Conservation (phyloP, 148 eudicot species). For the Gaultheria prostrata region DNA sequence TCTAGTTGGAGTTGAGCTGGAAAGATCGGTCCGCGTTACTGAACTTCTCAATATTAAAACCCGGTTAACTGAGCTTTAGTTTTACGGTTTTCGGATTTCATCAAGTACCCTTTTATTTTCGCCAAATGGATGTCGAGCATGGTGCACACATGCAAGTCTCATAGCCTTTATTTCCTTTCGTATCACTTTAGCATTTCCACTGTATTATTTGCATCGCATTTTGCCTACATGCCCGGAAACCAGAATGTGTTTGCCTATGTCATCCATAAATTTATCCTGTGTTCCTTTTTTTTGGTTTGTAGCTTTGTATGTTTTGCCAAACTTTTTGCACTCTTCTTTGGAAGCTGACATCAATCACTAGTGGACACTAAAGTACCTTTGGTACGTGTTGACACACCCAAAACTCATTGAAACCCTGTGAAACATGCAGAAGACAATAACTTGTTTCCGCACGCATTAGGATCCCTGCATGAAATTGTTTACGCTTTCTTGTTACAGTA, state of each 20-base stretch:
- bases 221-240: neutral
- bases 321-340: neutral
- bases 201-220: neutral
- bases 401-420: neutral
- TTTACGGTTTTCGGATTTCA: neutral
- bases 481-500: neutral
- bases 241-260: neutral
- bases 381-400: neutral
- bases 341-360: neutral
- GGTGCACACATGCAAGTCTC: neutral
- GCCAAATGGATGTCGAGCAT: neutral
- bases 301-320: neutral
- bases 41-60: neutral
- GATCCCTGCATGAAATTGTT: neutral
- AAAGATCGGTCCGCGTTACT: neutral
- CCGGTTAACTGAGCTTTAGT: neutral
- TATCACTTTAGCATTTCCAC: neutral
- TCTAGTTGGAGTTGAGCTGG: neutral
- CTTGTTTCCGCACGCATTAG: neutral
- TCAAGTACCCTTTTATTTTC: neutral
- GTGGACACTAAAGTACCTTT: neutral
- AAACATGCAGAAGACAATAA: neutral
- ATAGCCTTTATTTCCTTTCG: neutral
- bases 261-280: neutral
- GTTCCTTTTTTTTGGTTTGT: neutral